A percentile compares a stretch with the other conserved stretches of the same genome.
Conservation (phyloP, 495 filamentous ascomycete species). For the Talaromyces stipitatus region DNA sequence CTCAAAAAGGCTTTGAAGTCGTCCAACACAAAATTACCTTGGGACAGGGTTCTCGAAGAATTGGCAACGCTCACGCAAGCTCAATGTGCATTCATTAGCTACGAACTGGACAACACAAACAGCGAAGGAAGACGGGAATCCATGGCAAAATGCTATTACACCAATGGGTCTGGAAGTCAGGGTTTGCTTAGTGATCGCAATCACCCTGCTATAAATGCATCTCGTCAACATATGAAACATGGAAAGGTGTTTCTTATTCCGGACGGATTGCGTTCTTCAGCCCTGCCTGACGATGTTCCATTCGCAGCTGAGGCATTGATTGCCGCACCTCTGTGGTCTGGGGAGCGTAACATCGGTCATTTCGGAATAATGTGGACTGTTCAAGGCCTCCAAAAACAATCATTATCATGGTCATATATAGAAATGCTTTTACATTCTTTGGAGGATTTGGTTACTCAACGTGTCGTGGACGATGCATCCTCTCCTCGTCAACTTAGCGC, state of each 20-base stretch:
- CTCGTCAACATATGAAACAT: slow-evolving; percentile 62
- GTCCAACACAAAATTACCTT: slow-evolving; percentile 55
- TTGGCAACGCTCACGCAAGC: slow-evolving; percentile 55
- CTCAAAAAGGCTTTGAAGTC: slow-evolving; percentile 53
- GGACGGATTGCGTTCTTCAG: slow-evolving; percentile 50
- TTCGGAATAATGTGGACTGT: slow-evolving; percentile 70
- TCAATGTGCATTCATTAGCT: slow-evolving; percentile 65
- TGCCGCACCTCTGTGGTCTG: slow-evolving; percentile 62
- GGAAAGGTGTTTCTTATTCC: slow-evolving; percentile 70
- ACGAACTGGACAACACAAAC: background rate
- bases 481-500: slow-evolving; percentile 28
- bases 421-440: slow-evolving; percentile 71
- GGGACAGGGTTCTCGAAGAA: slow-evolving; percentile 59
- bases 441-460: slow-evolving; percentile 60
- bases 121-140: slow-evolving; percentile 43
- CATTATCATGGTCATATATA: slow-evolving; percentile 60
- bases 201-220: slow-evolving; percentile 58
- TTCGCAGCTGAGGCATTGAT: slow-evolving; percentile 63
- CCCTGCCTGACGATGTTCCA: slow-evolving; percentile 49
- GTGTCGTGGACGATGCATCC: slow-evolving; percentile 42
- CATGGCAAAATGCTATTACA: slow-evolving; percentile 62
- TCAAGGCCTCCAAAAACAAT: slow-evolving; percentile 49
- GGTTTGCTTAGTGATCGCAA: slow-evolving; percentile 50
- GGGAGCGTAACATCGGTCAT: slow-evolving; percentile 64
- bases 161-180: slow-evolving; percentile 50